Evolutionary conservation across 495 filamentous ascomycete species (phyloP).

Genomic region (Penicillium argentinense): DNA sequence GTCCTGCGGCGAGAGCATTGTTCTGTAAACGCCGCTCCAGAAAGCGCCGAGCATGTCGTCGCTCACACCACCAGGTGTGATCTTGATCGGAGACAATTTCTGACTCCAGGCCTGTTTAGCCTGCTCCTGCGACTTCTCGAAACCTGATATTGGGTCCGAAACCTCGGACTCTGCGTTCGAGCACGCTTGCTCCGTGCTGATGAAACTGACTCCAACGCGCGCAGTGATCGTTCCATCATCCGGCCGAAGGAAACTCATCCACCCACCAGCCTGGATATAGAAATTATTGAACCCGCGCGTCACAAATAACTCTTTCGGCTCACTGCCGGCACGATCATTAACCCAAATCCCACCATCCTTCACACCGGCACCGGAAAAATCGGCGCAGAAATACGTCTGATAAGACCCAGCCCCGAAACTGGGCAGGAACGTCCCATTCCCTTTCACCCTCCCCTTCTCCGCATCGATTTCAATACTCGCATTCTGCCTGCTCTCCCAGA

Average conservation of each 20-base stretch:
- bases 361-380: conserved; percentile 60
- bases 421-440: conserved; percentile 63
- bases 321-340: conserved; percentile 57
- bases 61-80: conserved; percentile 54
- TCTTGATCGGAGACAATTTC: conserved; percentile 59
- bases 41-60: conserved; percentile 58
- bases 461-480: conserved; percentile 59
- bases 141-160: conserved; percentile 56
- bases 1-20: conserved; percentile 74
- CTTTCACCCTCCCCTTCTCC: conserved; percentile 61
- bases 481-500: conserved; percentile 62
- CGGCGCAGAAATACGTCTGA: conserved; percentile 65
- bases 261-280: conserved; percentile 63
- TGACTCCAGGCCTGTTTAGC: conserved; percentile 60
- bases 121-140: conserved; percentile 45
- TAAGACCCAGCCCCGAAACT: conserved; percentile 70
- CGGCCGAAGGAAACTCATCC: conserved; percentile 52
- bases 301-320: conserved; percentile 58
- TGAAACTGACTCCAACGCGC: conserved; percentile 69
- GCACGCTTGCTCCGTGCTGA: conserved; percentile 66
- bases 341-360: conserved; percentile 66
- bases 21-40: conserved; percentile 70
- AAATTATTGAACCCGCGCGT: conserved; percentile 58
- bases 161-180: conserved; percentile 66
- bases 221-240: conserved; percentile 52